Conservation (phyloP, 306 rosid genomes). For the Casuarina glauca region DNA sequence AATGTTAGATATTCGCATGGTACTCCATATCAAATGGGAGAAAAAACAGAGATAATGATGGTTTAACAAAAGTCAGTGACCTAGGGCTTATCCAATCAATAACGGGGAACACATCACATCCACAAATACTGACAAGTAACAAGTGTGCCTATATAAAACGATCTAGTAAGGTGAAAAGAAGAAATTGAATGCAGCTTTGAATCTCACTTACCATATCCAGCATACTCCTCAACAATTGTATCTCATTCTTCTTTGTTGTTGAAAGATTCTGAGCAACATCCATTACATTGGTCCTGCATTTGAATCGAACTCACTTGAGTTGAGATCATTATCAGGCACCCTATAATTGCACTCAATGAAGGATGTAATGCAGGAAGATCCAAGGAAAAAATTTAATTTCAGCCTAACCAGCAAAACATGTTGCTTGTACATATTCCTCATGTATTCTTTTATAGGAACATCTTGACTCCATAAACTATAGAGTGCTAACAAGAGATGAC, state of each 20-base stretch:
- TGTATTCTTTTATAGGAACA: neutral
- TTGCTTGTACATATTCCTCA: neutral
- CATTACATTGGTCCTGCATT: conserved; percentile 69
- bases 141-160: neutral
- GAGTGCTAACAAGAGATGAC: neutral
- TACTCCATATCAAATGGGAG: neutral
- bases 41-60: neutral
- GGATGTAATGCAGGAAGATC: neutral
- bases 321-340: conserved; percentile 21
- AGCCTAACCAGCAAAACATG: neutral
- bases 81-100: conserved; percentile 15
- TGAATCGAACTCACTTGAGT: conserved; percentile 15
- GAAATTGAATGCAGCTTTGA: neutral
- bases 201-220: conserved; percentile 55
- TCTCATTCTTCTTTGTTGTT: conserved; percentile 56
- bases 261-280: conserved; percentile 57
- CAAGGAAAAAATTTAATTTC: neutral
- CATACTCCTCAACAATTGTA: conserved; percentile 56
- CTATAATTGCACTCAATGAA: conserved; percentile 12
- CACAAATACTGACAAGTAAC: neutral
- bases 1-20: neutral
- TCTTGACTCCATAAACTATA: conserved; percentile 1
- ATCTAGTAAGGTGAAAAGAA: neutral
- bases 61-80: neutral
- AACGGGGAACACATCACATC: neutral